Evolutionary conservation across 331 rosid genomes (phyloP).

Genomic region (Quercus lobata): DNA sequence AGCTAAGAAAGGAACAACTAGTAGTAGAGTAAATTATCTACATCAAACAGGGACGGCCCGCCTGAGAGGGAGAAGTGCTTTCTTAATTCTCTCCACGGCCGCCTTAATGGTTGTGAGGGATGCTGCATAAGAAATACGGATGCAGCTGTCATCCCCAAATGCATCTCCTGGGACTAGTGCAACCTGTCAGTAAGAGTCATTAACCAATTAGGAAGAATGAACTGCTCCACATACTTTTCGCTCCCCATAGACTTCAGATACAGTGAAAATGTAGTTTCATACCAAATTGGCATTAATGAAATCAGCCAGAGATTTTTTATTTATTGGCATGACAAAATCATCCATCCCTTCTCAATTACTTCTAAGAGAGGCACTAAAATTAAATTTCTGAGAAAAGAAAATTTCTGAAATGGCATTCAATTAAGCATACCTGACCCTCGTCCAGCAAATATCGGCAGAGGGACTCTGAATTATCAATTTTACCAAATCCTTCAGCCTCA

Average conservation of each 20-base stretch:
- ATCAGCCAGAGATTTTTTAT: neutral
- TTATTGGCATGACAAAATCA: neutral
- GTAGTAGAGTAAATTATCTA: neutral
- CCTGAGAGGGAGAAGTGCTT: conserved; percentile 46
- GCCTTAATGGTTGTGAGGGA: conserved; percentile 71
- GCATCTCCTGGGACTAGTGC: conserved; percentile 91
- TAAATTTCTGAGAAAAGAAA: neutral
- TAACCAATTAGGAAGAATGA: neutral
- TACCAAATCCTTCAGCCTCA: conserved; percentile 82
- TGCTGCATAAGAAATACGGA: conserved; percentile 81
- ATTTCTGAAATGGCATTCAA: neutral
- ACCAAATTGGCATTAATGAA: neutral
- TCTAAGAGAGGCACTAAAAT: neutral
- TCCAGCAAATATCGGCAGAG: conserved; percentile 79
- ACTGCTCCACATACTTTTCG: neutral
- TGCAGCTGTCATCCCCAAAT: conserved; percentile 77
- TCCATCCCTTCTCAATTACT: neutral
- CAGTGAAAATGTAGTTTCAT: neutral
- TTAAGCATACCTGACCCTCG: conserved; percentile 67
- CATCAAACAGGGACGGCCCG: conserved; percentile 40
- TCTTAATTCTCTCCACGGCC: conserved; percentile 76
- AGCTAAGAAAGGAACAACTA: conserved; percentile 16
- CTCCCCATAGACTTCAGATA: neutral
- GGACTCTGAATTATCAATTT: conserved; percentile 73
- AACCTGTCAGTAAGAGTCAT: conserved; percentile 46